Evolutionary conservation across 345 rosid species (phyloP).

Genomic region (Gossypium raimondii): DNA sequence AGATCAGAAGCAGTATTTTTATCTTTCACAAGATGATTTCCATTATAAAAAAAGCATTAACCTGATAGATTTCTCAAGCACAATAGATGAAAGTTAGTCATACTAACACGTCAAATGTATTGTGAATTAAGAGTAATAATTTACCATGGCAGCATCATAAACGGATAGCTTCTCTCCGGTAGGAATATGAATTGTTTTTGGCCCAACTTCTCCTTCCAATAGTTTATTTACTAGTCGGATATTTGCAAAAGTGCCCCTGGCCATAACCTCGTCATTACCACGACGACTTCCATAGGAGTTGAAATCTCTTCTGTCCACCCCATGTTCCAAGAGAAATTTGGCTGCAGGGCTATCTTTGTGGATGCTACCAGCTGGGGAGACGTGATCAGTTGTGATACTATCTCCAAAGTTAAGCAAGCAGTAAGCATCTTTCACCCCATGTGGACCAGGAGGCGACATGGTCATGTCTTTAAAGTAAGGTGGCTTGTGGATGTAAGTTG

Average conservation of each 20-base stretch:
- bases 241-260: conserved; percentile 82
- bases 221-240: conserved; percentile 76
- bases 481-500: conserved; percentile 87
- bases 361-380: conserved; percentile 92
- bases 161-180: conserved; percentile 78
- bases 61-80: background rate
- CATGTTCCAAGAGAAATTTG: conserved; percentile 67
- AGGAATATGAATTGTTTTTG: conserved; percentile 77
- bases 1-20: background rate
- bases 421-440: conserved; percentile 78
- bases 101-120: background rate
- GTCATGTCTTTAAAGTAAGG: conserved; percentile 87
- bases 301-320: conserved; percentile 77
- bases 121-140: conserved; percentile 11
- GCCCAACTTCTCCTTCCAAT: conserved; percentile 85
- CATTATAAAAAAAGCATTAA: background rate
- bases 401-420: conserved; percentile 86
- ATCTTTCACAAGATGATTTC: conserved; percentile 12
- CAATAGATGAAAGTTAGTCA: background rate
- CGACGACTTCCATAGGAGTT: conserved; percentile 90
- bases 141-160: conserved; percentile 81
- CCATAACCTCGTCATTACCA: conserved; percentile 87
- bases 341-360: conserved; percentile 95
- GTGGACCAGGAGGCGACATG: conserved; percentile 85
- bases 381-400: conserved; percentile 91